Conservation (phyloP, 371 early-diverging fungal species). For the Mucor saturninus region DNA sequence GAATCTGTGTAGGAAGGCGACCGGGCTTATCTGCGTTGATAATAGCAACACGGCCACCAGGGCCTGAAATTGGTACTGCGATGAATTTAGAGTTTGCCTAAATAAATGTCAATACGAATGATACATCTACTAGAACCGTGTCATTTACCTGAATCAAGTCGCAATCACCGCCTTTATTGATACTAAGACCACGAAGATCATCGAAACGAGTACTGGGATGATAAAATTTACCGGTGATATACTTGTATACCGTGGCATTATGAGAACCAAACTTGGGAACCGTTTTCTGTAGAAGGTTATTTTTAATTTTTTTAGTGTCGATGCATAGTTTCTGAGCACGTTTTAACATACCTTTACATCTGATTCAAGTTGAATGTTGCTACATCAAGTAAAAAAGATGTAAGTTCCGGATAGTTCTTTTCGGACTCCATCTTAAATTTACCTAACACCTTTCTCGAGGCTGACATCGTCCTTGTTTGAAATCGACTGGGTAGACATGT, state of each 20-base stretch:
- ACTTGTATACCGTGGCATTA: slow-evolving; percentile 60
- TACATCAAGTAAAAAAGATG: too few species aligned
- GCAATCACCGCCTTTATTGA: slow-evolving; percentile 69
- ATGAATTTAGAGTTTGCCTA: slow-evolving; percentile 64
- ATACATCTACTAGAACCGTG: too few species aligned
- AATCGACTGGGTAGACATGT: not conserved
- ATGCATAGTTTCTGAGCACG: too few species aligned
- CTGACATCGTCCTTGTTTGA: too few species aligned
- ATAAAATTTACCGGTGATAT: slow-evolving; percentile 67
- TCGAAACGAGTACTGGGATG: slow-evolving; percentile 69
- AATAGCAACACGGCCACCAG: slow-evolving; percentile 83
- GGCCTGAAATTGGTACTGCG: slow-evolving; percentile 75
- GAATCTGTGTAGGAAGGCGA: slow-evolving; percentile 68
- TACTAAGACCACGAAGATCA: slow-evolving; percentile 65
- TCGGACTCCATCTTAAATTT: too few species aligned
- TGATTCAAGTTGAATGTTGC: too few species aligned
- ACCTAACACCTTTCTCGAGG: too few species aligned
- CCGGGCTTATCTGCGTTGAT: slow-evolving; percentile 68
- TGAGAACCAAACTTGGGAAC: slow-evolving; percentile 38
- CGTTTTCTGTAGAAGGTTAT: not conserved
- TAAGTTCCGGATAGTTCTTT: too few species aligned
- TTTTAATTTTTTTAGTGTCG: too few species aligned
- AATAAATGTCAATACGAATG: not conserved
- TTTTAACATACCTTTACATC: too few species aligned
- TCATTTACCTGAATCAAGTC: slow-evolving; percentile 60